Evolutionary conservation across 257 asterid species (phyloP).

Genomic region (Nicotiana knightiana): DNA sequence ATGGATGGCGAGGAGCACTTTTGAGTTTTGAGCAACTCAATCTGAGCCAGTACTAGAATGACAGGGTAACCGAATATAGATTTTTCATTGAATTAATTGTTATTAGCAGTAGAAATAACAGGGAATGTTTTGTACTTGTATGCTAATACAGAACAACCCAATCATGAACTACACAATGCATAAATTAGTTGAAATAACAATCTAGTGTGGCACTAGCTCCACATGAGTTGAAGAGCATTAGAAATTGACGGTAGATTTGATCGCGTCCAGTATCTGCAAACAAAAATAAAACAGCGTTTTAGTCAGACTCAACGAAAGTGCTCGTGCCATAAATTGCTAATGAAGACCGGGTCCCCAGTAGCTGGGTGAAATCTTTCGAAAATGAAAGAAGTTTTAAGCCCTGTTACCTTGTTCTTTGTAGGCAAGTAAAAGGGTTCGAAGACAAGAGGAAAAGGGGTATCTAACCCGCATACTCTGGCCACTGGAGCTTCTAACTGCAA

Average conservation of each 20-base stretch:
- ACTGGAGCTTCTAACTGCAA: slow-evolving; percentile 93
- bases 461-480: slow-evolving; percentile 87
- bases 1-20: not conserved
- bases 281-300: not conserved
- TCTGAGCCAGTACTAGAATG: not conserved
- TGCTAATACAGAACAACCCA: not conserved
- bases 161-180: not conserved
- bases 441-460: slow-evolving; percentile 94
- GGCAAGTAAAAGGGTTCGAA: slow-evolving; percentile 93
- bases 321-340: too few species aligned
- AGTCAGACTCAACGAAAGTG: not conserved
- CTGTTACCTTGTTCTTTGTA: slow-evolving; percentile 73
- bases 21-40: not conserved
- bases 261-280: slow-evolving; percentile 82
- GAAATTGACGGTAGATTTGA: slow-evolving; percentile 68
- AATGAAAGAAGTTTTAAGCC: not conserved
- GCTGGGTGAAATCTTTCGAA: not conserved
- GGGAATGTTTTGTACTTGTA: not conserved
- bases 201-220: not conserved
- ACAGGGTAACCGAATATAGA: not conserved
- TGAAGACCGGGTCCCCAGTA: too few species aligned
- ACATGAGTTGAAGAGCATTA: slow-evolving; percentile 15
- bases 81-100: not conserved
- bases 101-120: not conserved
- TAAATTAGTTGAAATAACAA: not conserved